Evolutionary conservation across 257 asterid genomes (phyloP).

Genomic region (Nicotiana sylvestris): DNA sequence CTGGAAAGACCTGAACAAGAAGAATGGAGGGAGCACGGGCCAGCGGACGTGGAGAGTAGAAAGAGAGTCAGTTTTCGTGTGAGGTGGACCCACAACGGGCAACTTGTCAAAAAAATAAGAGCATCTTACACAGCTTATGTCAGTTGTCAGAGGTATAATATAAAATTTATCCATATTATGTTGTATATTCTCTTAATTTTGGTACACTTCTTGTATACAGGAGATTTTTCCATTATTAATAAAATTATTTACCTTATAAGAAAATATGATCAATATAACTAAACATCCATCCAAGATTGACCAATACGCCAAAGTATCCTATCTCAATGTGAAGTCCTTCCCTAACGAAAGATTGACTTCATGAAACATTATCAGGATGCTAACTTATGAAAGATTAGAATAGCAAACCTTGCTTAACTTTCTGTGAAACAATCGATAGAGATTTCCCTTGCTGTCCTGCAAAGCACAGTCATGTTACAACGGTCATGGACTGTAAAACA

Average conservation of each 20-base stretch:
- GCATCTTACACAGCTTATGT: neutral
- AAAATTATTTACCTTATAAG: neutral
- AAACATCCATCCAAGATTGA: conserved; percentile 2
- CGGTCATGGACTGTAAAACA: neutral
- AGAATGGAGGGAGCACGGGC: neutral
- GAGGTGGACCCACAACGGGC: neutral
- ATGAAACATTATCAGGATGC: neutral
- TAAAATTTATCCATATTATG: neutral
- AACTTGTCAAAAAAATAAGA: neutral
- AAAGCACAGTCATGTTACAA: conserved; percentile 15
- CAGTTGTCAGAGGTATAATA: neutral
- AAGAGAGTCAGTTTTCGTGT: neutral
- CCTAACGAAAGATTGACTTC: neutral
- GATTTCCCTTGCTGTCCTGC: conserved; percentile 94
- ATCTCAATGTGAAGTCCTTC: neutral
- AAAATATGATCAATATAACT: neutral
- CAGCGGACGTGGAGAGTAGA: neutral
- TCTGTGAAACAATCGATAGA: conserved; percentile 55
- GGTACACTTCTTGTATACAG: neutral
- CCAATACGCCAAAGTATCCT: neutral
- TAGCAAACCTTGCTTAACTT: conserved; percentile 62
- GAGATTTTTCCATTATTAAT: neutral
- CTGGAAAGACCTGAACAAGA: neutral
- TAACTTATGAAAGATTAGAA: neutral
- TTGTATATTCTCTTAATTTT: neutral